A percentile compares a stretch with the other conserved stretches of the same genome.
phyloP scores from a whole-genome alignment of 176 grass and related monocot species.

The Musa schizocarpa region DNA sequence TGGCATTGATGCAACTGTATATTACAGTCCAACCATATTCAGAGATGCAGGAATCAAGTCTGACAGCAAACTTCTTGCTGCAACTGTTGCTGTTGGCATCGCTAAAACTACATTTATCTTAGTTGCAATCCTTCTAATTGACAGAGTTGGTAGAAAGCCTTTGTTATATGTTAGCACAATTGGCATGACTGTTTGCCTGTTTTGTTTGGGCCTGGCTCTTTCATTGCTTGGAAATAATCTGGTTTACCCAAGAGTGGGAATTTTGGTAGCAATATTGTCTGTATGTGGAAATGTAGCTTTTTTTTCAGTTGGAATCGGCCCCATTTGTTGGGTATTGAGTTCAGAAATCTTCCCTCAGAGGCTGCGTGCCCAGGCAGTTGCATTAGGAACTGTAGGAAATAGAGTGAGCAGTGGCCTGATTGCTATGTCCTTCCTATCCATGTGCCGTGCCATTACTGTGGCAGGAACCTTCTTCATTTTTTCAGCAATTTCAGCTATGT shows the following conservation, averaged over 20 bases:
- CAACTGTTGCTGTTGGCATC: slow-evolving; percentile 56
- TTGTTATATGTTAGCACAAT: slow-evolving; percentile 52
- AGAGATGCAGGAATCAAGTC: slow-evolving; percentile 44
- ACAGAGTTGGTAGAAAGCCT: slow-evolving; percentile 47
- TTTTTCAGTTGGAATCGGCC: slow-evolving; percentile 64
- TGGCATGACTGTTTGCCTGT: slow-evolving; percentile 50
- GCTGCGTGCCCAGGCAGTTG: slow-evolving; percentile 48
- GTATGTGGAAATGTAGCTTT: slow-evolving; percentile 65
- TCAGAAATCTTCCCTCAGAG: slow-evolving; percentile 53
- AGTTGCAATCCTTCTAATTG: slow-evolving; percentile 50
- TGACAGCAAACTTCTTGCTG: slow-evolving; percentile 48
- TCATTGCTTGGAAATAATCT: slow-evolving; percentile 28
- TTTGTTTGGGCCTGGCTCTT: slow-evolving; percentile 29
- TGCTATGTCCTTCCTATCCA: slow-evolving; percentile 59
- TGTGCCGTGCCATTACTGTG: slow-evolving; percentile 33
- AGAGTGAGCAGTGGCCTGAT: slow-evolving; percentile 47
- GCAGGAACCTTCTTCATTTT: slow-evolving; percentile 45
- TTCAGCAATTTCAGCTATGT: slow-evolving; percentile 37
- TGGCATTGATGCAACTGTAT: slow-evolving; percentile 56
- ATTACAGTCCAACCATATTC: slow-evolving; percentile 63
- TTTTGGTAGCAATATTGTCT: slow-evolving; percentile 26
- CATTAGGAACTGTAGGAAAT: slow-evolving; percentile 45
- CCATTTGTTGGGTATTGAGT: slow-evolving; percentile 49
- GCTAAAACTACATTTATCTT: slow-evolving; percentile 55
- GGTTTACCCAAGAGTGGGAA: slow-evolving; percentile 23